Base-by-base conservation (phyloP, 441 rosid species). In the Erysimum cheiri region DNA sequence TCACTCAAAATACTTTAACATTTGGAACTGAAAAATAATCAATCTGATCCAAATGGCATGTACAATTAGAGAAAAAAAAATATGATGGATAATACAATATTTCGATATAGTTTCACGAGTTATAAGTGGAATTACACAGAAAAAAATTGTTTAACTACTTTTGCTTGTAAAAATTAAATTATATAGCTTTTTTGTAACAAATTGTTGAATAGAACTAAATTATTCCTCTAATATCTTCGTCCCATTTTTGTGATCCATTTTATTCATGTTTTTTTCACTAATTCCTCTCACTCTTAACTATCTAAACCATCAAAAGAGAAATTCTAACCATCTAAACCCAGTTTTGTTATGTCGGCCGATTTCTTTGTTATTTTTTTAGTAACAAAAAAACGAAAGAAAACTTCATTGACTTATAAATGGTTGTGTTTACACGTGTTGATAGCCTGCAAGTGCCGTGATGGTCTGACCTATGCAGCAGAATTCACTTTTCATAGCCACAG, bases 371-470 rank as follows among this genome's bases (percentile, higher is more conserved):
- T n/a, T n/a, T n/a, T n/a, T n/a, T n/a, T n/a, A n/a, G n/a, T n/a
- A n/a, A n/a, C n/a, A n/a, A 0, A 40, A 14, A 4, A 40, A 40
- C 44, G 6, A 44, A 44, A 44, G 2, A 12, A 36, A 15, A 58
- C 11, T 22, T 57, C 11, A 39, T 6, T 37, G 26, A 33, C 12
- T 56, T 22, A 22, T 48, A 48, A 19, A 56, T 33, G 7, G 60
- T 33, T 49, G 14, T 28, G 14, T 24, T 50, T 32, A 19, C 66
- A 59, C 64, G 66, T 69, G 65, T 26, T 8, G 39, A 48, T 69
- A 59, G 33, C 3, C 11, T 14, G 58, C 31, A 26, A 61, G 59
- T 48, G 66, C 19, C 58, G 49, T 69, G 40, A 35, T 46, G 36
- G 15, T 68, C 64, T 15, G 53, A 55, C 52, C 22, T 19, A 19